Conservation (phyloP, 108 stramenopile genomes). For the Pseudonitzschia pungens region DNA sequence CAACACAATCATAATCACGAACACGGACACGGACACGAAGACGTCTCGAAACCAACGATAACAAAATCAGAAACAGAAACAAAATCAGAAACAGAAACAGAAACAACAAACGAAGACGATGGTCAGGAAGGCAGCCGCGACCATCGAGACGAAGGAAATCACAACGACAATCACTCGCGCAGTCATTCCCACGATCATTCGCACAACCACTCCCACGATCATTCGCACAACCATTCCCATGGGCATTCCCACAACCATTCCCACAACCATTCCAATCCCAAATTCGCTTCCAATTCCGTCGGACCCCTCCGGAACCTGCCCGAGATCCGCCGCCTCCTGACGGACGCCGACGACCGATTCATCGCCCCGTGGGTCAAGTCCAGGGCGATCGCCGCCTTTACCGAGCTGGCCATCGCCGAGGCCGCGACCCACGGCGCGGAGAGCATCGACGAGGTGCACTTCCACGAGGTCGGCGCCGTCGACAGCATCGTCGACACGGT, state of each 20-base stretch:
- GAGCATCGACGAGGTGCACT: constrained; percentile 79
- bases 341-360: constrained; percentile 39
- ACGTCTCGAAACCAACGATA: too few species aligned
- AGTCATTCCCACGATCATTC: neutral
- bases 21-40: too few species aligned
- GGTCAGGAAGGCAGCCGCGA: neutral
- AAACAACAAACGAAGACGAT: neutral
- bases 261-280: constrained; percentile 35
- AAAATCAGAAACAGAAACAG: neutral
- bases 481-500: constrained; percentile 91
- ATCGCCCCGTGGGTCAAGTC: constrained; percentile 71
- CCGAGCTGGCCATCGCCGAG: constrained; percentile 85
- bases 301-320: constrained; percentile 81
- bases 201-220: constrained; percentile 19
- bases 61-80: constrained; percentile 13
- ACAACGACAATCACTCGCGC: constrained; percentile 40
- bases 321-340: constrained; percentile 72
- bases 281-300: constrained; percentile 20
- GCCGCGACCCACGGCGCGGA: constrained; percentile 80
- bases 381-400: constrained; percentile 74
- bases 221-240: constrained; percentile 36
- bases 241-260: constrained; percentile 20
- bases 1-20: constrained; percentile 30
- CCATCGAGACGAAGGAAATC: too few species aligned
- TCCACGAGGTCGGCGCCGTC: constrained; percentile 93